Base-by-base conservation (phyloP, 1,284 basidiomycete species). In the Paramarasmius palmivorus region DNA sequence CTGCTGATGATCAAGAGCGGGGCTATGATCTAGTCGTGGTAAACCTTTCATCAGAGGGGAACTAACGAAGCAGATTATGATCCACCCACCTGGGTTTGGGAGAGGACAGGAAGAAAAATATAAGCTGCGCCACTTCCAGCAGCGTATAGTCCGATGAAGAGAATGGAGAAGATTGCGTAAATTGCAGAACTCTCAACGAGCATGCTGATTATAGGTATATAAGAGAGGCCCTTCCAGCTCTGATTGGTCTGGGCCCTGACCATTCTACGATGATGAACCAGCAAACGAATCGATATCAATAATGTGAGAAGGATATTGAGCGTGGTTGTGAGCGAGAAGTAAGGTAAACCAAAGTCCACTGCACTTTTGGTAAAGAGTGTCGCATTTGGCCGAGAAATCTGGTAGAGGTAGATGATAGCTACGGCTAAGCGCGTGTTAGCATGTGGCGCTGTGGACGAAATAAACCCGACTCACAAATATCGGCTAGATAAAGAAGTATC, bases 281-380 rank as follows among this genome's bases (percentile, higher is more conserved):
- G 61, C 6, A 77, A 61, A 3, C 73, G 71, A 29, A 69, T 34
- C 2, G 74, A 75, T 36, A 72, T 49, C 17, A 74, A 35, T 32
- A 75, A 60, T 60, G 72, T 77, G 52, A 75, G 61, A 14, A 62
- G 9, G 74, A 68, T 8, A 75, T 62, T 1, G n/a, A n/a, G n/a
- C n/a, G n/a, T n/a, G n/a, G n/a, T n/a, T n/a, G n/a, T n/a, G n/a
- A n/a, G n/a, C n/a, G 58, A 50, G n/a, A 67, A 68, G 52, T 70
- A 73, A 12, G 67, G 57, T 12, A 64, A 26, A 9, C 56, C 63
- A 42, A 62, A 64, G 36, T 58, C 40, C 37, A 67, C 49, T 1
- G 60, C 55, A 2, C 40, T 40, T 15, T 44, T 45, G 14, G 57
- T 61, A 54, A 59, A 69, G 17, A 68, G 45, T 34, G 56, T 57